These are phyloP conservation scores for Paramyrothecium roridum DNA, from an alignment of 2,329 filamentous ascomycete species.

Conservation along the genomic window DNA sequence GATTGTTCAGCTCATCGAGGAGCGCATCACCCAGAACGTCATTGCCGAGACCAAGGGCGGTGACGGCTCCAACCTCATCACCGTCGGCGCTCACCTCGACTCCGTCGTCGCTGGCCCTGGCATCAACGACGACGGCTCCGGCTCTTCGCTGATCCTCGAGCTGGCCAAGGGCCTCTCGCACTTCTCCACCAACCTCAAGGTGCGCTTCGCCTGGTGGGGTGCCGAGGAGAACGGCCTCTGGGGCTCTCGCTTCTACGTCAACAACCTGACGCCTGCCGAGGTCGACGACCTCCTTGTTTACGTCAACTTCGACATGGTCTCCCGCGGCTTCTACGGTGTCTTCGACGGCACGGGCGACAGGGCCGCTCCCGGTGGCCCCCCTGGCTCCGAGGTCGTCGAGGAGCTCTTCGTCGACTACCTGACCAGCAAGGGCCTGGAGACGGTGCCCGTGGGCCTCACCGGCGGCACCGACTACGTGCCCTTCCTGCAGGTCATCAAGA, in stretches of 20 bases:
- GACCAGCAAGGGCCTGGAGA: conserved; percentile 24
- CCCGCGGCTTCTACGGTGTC: conserved; percentile 29
- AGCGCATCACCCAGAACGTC: conserved; percentile 38
- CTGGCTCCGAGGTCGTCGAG: conserved; percentile 26
- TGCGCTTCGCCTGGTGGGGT: conserved; percentile 42
- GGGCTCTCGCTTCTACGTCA: conserved; percentile 32
- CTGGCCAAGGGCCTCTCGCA: conserved; percentile 34
- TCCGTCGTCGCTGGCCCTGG: conserved; percentile 40
- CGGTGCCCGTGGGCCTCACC: conserved; percentile 18
- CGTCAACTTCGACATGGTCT: conserved; percentile 40
- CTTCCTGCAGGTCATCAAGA: conserved; percentile 49
- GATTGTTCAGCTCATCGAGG: conserved; percentile 30
- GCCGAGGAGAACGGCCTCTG: conserved; percentile 40
- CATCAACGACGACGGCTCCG: conserved; percentile 45
- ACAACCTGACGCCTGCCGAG: conserved; percentile 25
- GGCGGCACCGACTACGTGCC: conserved; percentile 60
- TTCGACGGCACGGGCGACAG: conserved; percentile 31
- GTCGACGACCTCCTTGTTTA: conserved; percentile 31
- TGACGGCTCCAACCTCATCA: conserved; percentile 36
- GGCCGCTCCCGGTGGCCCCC: conserved; percentile 30
- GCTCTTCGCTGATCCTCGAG: conserved; percentile 36
- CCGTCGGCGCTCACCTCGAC: conserved; percentile 41
- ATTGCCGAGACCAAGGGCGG: conserved; percentile 42
- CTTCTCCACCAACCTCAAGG: conserved; percentile 29
- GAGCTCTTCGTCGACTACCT: conserved; percentile 30